A percentile compares a stretch with the other conserved stretches of the same genome.
Conservation (phyloP, 805 yeast genomes). For the Saccharomyces cerevisiae region DNA sequence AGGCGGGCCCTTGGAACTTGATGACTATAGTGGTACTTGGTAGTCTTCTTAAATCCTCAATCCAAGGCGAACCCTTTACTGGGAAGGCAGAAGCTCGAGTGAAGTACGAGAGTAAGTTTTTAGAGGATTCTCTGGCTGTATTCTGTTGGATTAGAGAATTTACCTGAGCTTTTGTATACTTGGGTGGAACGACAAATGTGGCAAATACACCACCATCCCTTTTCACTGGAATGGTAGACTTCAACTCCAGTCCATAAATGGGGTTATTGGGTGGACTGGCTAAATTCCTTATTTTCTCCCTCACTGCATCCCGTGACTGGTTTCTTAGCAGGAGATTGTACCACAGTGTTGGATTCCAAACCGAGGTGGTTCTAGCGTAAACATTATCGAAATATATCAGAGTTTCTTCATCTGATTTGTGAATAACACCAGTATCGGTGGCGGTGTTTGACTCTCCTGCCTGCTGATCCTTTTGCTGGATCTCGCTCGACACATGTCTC, state of each 20-base stretch:
- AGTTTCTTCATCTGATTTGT: slow-evolving; percentile 41
- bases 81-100: slow-evolving; percentile 50
- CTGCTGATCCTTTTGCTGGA: slow-evolving; percentile 38
- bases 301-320: slow-evolving; percentile 33
- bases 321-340: slow-evolving; percentile 32
- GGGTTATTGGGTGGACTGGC: slow-evolving; percentile 34
- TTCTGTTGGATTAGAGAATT: slow-evolving; percentile 45
- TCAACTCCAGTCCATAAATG: slow-evolving; percentile 39
- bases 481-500: slow-evolving; percentile 34
- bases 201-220: slow-evolving; percentile 95
- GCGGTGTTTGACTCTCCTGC: slow-evolving; percentile 50
- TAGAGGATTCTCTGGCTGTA: slow-evolving; percentile 33
- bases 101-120: slow-evolving; percentile 35
- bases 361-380: slow-evolving; percentile 38
- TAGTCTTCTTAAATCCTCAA: slow-evolving; percentile 78
- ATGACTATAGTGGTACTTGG: slow-evolving; percentile 61
- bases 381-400: slow-evolving; percentile 51
- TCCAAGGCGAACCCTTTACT: slow-evolving; percentile 92
- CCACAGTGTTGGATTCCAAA: slow-evolving; percentile 42
- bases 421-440: slow-evolving; percentile 49
- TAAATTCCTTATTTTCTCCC: slow-evolving; percentile 33
- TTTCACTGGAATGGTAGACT: slow-evolving; percentile 57
- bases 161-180: slow-evolving; percentile 41
- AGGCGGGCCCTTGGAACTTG: slow-evolving; percentile 64
- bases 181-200: slow-evolving; percentile 55